Evolutionary conservation across 345 rosid genomes (phyloP), one percentile per base, ranked within the genome.

Genomic region (Eucalyptus caleyi): DNA sequence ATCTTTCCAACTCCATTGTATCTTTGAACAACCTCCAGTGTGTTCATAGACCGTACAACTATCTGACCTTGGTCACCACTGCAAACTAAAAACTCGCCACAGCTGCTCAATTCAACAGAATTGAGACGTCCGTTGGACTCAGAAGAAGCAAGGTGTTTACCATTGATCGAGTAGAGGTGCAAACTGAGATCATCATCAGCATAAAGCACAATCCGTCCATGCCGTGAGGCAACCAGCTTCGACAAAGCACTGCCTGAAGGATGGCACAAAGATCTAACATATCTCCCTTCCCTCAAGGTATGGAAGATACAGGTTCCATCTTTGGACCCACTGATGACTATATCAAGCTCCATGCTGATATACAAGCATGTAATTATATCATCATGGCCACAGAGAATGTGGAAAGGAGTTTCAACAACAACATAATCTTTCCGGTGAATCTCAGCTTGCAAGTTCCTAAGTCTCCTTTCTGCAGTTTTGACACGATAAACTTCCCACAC

Each of bases 21-120:
- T 92, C 94, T 94, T 86, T 92, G 93, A 89, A 97, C 96, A 91
- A 96, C 93, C 91, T 95, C 99, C 50, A 97, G 97, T 32, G 97
- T 92, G 95, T 94, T 95, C 98, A 97, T 97, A 87, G 99, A 97
- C 91, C 98, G 95, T 45, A 97, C 97, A 91, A 95, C 94, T 89
- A 97, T 92, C 90, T 95, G 99, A 89, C 99, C 98, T 92, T 97
- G 99, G 96, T 97, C 99, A 88, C 99, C 98, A 2, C 97, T 98
- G 89, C 97, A 97, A 88, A 96, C 98, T 93, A 97, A 94, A 91
- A 96, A 97, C 91, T 96, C 97, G 80, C 98, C 99, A 49, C 99
- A 97, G 19, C 88, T 91, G 87, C 98, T 96, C 90, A 97, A 97
- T 92, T 96, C 98, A 89, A 96, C 93, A 92, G 98, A 96, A 93